Conservation (phyloP, 2,329 filamentous ascomycete species). For the Monosporascus sp. region DNA sequence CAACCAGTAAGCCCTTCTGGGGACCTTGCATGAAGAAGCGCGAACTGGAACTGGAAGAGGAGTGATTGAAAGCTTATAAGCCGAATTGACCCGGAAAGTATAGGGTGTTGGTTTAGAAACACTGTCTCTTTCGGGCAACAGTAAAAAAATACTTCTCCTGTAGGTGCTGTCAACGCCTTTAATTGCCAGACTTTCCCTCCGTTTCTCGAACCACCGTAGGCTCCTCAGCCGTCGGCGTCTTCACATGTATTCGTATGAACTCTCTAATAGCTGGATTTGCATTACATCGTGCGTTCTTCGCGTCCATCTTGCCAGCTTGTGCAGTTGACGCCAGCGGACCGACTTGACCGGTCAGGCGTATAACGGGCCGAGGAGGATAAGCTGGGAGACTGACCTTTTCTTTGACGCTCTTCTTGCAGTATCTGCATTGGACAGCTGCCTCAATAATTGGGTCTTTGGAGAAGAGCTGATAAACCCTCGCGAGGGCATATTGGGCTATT, state of each 20-base stretch:
- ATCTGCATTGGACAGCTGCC: slow-evolving; percentile 62
- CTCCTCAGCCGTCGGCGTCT: not conserved
- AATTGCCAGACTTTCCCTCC: not conserved
- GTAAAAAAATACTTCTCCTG: not conserved
- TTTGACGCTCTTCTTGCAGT: slow-evolving; percentile 43
- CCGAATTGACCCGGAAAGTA: not conserved
- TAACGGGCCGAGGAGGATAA: not conserved
- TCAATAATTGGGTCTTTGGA: slow-evolving; percentile 66
- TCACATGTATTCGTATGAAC: not conserved
- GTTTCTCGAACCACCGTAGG: no score
- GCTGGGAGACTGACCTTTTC: slow-evolving; percentile 17
- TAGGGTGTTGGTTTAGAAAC: not conserved
- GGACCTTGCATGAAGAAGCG: slow-evolving; percentile 19
- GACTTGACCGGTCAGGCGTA: slow-evolving; percentile 26
- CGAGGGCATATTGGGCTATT: slow-evolving; percentile 59
- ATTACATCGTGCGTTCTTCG: slow-evolving; percentile 35
- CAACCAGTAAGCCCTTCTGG: slow-evolving; percentile 11
- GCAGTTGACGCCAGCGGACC: slow-evolving; percentile 49
- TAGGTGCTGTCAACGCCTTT: not conserved
- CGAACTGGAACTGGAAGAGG: not conserved
- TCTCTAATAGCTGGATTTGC: not conserved
- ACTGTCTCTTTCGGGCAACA: not conserved
- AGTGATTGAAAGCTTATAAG: not conserved
- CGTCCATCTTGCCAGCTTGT: slow-evolving; percentile 53
- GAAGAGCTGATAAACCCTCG: slow-evolving; percentile 54